Conservation (phyloP, 1,284 basidiomycete species). For the Cystobasidium slooffiae region DNA sequence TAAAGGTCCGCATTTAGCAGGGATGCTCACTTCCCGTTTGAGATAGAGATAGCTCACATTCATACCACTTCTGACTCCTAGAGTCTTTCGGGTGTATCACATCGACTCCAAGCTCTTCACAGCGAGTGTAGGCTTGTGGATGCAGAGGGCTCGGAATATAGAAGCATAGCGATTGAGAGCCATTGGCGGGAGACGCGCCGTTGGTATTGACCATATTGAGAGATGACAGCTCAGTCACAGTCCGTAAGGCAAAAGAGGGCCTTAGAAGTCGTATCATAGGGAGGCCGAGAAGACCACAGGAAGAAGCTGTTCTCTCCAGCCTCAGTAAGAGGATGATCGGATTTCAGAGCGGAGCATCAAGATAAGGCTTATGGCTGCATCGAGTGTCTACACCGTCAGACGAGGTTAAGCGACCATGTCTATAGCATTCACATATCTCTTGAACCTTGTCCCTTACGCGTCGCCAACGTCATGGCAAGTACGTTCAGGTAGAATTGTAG, state of each 20-base stretch:
- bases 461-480: no score
- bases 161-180: conserved; percentile 18
- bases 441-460: no score
- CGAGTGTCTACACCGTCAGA: no score
- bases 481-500: no score
- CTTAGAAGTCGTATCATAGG: neutral
- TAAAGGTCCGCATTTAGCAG: neutral
- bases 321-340: neutral
- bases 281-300: no score
- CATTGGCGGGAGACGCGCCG: neutral
- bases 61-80: conserved; percentile 36
- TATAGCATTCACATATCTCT: no score
- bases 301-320: no score
- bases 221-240: neutral
- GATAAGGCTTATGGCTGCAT: no score
- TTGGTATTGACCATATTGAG: neutral
- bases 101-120: conserved; percentile 28
- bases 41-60: conserved; percentile 24
- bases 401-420: no score
- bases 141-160: conserved; percentile 38
- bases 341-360: neutral
- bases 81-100: conserved; percentile 26
- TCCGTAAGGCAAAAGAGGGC: neutral
- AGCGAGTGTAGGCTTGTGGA: conserved; percentile 27
- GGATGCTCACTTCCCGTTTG: neutral